phyloP scores from a whole-genome alignment of 352 stramenopile genomes.

The Thraustotheca clavata region DNA sequence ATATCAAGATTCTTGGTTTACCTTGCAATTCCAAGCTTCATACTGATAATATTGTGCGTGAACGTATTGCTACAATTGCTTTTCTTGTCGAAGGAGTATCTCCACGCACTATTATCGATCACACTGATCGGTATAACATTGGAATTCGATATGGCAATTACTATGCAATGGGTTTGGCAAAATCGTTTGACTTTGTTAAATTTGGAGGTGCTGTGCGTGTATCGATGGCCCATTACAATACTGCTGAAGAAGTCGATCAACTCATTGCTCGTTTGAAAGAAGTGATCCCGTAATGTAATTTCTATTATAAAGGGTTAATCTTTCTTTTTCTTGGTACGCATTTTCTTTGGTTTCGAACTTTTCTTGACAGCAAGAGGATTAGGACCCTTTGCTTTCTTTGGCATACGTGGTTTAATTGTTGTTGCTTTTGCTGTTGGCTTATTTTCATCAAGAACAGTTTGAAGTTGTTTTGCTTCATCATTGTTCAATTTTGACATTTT shows the following conservation, averaged over 20 bases:
- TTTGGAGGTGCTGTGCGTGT: slow-evolving; percentile 18
- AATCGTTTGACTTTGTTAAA: neutral
- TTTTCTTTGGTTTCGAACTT: slow-evolving; percentile 53
- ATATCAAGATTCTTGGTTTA: slow-evolving; percentile 1
- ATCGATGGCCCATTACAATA: slow-evolving; percentile 23
- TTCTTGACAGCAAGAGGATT: slow-evolving; percentile 79
- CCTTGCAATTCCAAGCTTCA: neutral
- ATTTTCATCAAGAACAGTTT: slow-evolving; percentile 30
- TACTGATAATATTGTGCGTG: neutral
- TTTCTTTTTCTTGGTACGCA: slow-evolving; percentile 71
- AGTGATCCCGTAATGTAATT: neutral
- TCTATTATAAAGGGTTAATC: neutral
- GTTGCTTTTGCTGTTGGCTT: neutral
- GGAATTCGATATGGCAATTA: slow-evolving; percentile 12
- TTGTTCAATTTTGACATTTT: slow-evolving; percentile 59
- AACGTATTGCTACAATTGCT: slow-evolving; percentile 11
- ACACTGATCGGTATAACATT: slow-evolving; percentile 4
- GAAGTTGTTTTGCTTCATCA: slow-evolving; percentile 70
- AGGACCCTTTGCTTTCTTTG: slow-evolving; percentile 54
- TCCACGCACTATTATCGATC: slow-evolving; percentile 1
- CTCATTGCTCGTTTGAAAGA: slow-evolving; percentile 2
- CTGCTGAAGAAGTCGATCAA: slow-evolving; percentile 15
- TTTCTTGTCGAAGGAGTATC: slow-evolving; percentile 9
- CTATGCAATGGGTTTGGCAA: slow-evolving; percentile 13
- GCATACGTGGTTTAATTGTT: slow-evolving; percentile 23